phyloP scores from a whole-genome alignment of 257 asterid species.

The Jacaranda mimosifolia region DNA sequence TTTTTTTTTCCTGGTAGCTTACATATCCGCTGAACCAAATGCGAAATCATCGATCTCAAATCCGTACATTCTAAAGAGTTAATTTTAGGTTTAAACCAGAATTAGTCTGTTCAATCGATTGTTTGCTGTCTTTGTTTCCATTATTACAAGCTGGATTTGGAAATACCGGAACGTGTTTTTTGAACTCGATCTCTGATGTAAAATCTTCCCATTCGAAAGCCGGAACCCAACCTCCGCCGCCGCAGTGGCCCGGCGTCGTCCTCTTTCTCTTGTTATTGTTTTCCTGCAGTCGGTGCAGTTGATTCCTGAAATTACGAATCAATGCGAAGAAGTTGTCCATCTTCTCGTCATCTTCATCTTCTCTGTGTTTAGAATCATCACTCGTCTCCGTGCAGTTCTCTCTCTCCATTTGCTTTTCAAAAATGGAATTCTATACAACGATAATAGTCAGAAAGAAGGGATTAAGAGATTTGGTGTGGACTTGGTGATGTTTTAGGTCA shows the following conservation, averaged over 20 bases:
- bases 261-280: conserved; percentile 27
- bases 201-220: conserved; percentile 39
- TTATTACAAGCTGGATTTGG: neutral
- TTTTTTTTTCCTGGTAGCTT: no score
- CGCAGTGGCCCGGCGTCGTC: conserved; percentile 6
- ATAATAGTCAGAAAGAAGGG: no score
- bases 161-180: conserved; percentile 27
- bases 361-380: neutral
- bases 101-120: neutral
- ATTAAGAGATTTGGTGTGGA: no score
- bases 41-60: no score
- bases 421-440: no score
- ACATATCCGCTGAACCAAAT: no score
- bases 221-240: conserved; percentile 42
- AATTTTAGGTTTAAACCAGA: neutral
- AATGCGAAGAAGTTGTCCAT: conserved; percentile 34
- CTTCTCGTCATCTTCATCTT: conserved; percentile 36
- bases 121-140: neutral
- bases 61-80: neutral
- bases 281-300: conserved; percentile 36
- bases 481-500: no score
- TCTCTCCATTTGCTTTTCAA: conserved; percentile 20
- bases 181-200: conserved; percentile 36
- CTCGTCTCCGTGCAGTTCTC: neutral
- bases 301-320: conserved; percentile 34